Evolutionary conservation across 495 filamentous ascomycete genomes (phyloP).

Genomic region (Daldinia caldariorum): DNA sequence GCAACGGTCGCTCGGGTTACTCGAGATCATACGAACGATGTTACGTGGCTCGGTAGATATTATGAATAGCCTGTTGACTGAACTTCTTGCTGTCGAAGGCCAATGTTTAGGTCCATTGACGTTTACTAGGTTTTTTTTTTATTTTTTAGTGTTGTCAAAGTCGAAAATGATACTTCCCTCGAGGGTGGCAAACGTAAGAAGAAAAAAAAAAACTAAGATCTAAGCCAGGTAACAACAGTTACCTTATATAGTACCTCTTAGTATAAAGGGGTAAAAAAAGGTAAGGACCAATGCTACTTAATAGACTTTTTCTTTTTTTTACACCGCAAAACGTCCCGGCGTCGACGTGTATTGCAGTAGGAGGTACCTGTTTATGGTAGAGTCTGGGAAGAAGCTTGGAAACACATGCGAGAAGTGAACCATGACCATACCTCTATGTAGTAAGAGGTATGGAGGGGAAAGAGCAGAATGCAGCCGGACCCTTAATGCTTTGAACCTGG

Average conservation of each 20-base stretch:
- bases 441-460: conserved; percentile 1
- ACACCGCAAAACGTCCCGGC: conserved; percentile 10
- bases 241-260: conserved; percentile 16
- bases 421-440: too few species aligned
- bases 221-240: not conserved
- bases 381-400: conserved; percentile 18
- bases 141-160: conserved; percentile 6
- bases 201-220: conserved; percentile 1
- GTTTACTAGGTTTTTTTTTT: not conserved
- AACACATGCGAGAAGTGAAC: not conserved
- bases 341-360: conserved; percentile 8
- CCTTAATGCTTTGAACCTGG: not conserved
- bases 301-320: conserved; percentile 12
- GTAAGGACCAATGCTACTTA: conserved; percentile 18
- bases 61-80: conserved; percentile 42
- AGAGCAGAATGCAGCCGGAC: conserved; percentile 15
- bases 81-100: conserved; percentile 29
- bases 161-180: conserved; percentile 15
- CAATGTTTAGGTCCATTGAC: conserved; percentile 38
- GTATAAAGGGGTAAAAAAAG: not conserved
- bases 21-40: conserved; percentile 19
- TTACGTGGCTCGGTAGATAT: conserved; percentile 28
- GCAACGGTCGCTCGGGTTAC: not conserved
- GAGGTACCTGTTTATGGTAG: conserved; percentile 6
- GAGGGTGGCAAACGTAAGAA: conserved; percentile 7